These are phyloP conservation scores for Neoboletus magnificus DNA, from an alignment of 768 basidiomycete genomes.

Conservation along the genomic window DNA sequence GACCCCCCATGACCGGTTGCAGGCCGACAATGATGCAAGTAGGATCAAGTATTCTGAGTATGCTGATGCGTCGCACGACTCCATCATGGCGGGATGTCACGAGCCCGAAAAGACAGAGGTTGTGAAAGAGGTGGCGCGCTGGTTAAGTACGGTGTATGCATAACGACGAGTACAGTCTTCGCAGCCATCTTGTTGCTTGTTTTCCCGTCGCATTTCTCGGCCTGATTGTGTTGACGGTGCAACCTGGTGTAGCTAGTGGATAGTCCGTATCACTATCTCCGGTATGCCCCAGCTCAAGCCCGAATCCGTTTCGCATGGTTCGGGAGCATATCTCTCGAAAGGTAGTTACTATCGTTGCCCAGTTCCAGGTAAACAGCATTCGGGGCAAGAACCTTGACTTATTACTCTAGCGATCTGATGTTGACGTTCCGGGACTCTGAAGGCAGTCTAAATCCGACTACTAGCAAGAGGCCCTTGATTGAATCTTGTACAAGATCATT, in stretches of 20 bases:
- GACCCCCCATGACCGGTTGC: not conserved
- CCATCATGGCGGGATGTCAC: not conserved
- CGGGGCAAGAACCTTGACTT: not conserved
- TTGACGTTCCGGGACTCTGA: not conserved
- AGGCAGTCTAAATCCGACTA: not conserved
- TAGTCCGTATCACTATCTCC: no score
- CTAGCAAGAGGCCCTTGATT: not conserved
- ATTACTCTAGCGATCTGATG: not conserved
- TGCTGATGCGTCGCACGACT: not conserved
- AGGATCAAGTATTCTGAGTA: not conserved
- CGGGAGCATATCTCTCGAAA: no score
- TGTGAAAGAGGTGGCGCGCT: not conserved
- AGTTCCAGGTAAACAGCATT: no score
- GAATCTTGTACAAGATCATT: not conserved
- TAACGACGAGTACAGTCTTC: not conserved
- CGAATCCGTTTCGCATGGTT: no score
- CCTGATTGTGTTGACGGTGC: no score
- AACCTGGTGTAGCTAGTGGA: no score
- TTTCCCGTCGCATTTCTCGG: no score
- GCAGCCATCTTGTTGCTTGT: no score
- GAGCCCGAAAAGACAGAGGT: not conserved
- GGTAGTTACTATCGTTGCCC: no score
- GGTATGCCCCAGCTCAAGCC: no score
- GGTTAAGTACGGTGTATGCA: not conserved
- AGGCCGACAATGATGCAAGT: not conserved